Conservation (phyloP, 495 filamentous ascomycete species). For the Opeltia flavorubescens region DNA sequence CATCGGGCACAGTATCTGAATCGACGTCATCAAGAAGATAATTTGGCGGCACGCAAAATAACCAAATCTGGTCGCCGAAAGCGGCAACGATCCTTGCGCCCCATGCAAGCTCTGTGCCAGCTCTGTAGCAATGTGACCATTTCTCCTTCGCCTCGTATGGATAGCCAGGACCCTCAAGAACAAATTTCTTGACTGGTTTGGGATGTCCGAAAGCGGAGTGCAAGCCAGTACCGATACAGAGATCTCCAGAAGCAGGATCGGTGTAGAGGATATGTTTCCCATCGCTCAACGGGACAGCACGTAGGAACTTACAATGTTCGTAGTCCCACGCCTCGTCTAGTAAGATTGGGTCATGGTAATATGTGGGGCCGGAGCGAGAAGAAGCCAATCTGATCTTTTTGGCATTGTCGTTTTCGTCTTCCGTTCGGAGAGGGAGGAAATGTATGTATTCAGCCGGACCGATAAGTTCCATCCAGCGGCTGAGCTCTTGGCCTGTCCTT, state of each 20-base stretch:
- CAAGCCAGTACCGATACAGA: conserved; percentile 56
- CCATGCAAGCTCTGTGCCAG: conserved; percentile 43
- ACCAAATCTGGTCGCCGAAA: conserved; percentile 37
- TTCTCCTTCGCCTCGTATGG: conserved; percentile 18
- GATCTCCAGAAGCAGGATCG: conserved; percentile 41
- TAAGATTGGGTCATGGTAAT: conserved; percentile 9
- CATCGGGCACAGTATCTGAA: not conserved
- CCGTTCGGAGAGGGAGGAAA: conserved; percentile 45
- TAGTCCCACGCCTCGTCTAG: conserved; percentile 18
- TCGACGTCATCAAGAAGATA: not conserved
- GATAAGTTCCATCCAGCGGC: conserved; percentile 52
- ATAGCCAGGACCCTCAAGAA: conserved; percentile 20
- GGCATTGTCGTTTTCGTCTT: conserved; percentile 25
- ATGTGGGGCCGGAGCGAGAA: conserved; percentile 39
- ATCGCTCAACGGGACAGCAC: conserved; percentile 54
- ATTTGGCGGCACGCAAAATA: conserved; percentile 53
- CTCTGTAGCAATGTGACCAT: conserved; percentile 38
- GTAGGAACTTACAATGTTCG: conserved; percentile 22
- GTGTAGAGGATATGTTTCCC: conserved; percentile 57
- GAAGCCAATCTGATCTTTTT: conserved; percentile 55
- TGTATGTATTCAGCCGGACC: conserved; percentile 52
- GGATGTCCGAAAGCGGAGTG: conserved; percentile 39
- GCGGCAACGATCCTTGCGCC: conserved; percentile 50
- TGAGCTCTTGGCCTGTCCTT: conserved; percentile 40
- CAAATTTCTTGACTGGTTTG: conserved; percentile 29